A percentile compares a stretch with the other conserved stretches of the same genome.
These are phyloP conservation scores for Oryza rufipogon DNA, from an alignment of 176 grass and related monocot species.

Conservation along the genomic window DNA sequence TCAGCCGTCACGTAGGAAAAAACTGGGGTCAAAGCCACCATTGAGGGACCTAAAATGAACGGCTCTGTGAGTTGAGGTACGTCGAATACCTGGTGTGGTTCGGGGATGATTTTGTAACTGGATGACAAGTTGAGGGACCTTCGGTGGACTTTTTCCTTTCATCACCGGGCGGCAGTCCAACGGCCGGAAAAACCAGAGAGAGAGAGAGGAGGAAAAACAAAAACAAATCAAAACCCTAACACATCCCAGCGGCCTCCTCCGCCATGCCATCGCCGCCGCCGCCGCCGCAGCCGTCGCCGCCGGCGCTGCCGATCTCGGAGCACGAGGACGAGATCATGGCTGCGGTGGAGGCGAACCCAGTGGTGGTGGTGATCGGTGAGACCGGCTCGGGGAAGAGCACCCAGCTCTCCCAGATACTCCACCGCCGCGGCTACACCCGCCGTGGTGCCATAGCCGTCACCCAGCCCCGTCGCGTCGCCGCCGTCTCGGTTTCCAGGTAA, in stretches of 20 bases:
- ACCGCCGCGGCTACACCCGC: conserved; percentile 77
- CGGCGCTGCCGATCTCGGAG: conserved; percentile 70
- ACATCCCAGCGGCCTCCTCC: neutral
- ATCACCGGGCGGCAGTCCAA: too few relatives aligned
- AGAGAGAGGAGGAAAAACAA: neutral
- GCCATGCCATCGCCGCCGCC: conserved; percentile 40
- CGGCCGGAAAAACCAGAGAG: too few relatives aligned
- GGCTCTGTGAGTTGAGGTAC: too few relatives aligned
- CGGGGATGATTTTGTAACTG: too few relatives aligned
- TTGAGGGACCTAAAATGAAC: too few relatives aligned
- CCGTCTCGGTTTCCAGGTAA: conserved; percentile 82
- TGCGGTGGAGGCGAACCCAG: conserved; percentile 75
- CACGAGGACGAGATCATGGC: conserved; percentile 74
- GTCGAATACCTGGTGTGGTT: too few relatives aligned
- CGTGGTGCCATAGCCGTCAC: conserved; percentile 81
- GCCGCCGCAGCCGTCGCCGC: conserved; percentile 25
- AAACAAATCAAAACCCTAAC: conserved; percentile 23
- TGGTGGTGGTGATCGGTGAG: conserved; percentile 81
- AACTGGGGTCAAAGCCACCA: too few relatives aligned
- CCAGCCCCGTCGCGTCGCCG: conserved; percentile 90
- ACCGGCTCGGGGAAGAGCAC: conserved; percentile 98
- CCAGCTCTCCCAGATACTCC: conserved; percentile 91
- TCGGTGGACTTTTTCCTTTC: too few relatives aligned
- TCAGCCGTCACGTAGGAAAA: too few relatives aligned
- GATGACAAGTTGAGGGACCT: too few relatives aligned